Conservation (phyloP, 768 basidiomycete species). For the Lactifluus piperatus region DNA sequence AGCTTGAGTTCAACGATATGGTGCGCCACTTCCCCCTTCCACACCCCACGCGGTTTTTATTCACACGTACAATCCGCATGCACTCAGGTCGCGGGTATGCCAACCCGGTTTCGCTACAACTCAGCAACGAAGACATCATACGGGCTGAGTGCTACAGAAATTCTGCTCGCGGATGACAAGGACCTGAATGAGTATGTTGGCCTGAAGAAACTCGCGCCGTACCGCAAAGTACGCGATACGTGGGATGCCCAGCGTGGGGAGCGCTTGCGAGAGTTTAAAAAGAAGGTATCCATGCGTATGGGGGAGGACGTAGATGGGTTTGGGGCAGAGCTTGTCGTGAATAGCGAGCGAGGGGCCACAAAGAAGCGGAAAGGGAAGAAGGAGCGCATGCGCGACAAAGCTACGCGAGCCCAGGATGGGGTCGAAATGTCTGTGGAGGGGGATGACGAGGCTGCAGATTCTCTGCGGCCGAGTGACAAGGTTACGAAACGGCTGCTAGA, state of each 20-base stretch:
- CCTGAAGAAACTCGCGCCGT: conserved; percentile 87
- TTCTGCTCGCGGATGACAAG: conserved; percentile 83
- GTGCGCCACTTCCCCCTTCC: conserved; percentile 36
- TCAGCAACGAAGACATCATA: conserved; percentile 52
- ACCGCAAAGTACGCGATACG: conserved; percentile 50
- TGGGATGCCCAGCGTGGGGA: conserved; percentile 61
- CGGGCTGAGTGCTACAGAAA: conserved; percentile 74
- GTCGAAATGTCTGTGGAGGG: conserved; percentile 20
- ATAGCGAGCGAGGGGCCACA: conserved; percentile 25
- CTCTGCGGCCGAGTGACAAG: background rate
- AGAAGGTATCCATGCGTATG: conserved; percentile 42
- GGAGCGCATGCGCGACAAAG: conserved; percentile 49
- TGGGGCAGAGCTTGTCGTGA: conserved; percentile 15
- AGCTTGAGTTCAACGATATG: conserved; percentile 92
- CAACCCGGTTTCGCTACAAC: conserved; percentile 92
- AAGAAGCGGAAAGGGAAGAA: conserved; percentile 69
- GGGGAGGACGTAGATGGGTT: conserved; percentile 19
- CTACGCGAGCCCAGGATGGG: conserved; percentile 22
- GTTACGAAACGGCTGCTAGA: background rate
- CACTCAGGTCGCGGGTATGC: conserved; percentile 72
- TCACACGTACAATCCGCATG: background rate
- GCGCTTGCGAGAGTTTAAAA: conserved; percentile 65
- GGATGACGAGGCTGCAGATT: conserved; percentile 6
- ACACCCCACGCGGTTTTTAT: background rate
- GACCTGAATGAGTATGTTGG: conserved; percentile 90